These are phyloP conservation scores for Nadsonia starkeyi-henricii DNA, from an alignment of 1,139 yeast genomes.

Conservation along the genomic window DNA sequence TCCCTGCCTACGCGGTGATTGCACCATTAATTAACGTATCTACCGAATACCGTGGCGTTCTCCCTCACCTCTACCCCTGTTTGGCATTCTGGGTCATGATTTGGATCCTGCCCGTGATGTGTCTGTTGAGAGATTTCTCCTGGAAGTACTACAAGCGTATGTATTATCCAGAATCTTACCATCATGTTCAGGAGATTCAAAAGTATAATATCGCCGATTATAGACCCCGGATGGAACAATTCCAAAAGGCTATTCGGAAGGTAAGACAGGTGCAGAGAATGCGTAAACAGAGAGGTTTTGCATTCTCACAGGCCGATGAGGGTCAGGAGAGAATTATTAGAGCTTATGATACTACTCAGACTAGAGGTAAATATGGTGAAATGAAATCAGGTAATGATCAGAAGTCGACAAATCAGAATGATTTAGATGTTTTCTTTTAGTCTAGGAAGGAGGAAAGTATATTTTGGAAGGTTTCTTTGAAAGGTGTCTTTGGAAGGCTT, in stretches of 20 bases:
- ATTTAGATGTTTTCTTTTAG: conserved; percentile 3
- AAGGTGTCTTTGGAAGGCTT: no score
- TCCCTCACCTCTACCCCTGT: conserved; percentile 63
- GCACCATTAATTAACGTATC: conserved; percentile 82
- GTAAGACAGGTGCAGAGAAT: conserved; percentile 97
- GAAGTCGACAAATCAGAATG: conserved; percentile 1
- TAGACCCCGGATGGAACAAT: conserved; percentile 90
- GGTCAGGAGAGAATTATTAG: conserved; percentile 86
- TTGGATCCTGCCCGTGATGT: conserved; percentile 59
- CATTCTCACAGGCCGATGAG: conserved; percentile 91
- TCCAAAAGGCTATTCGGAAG: conserved; percentile 92
- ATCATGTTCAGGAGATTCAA: conserved; percentile 92
- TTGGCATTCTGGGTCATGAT: conserved; percentile 75
- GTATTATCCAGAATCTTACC: conserved; percentile 84
- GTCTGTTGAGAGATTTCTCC: conserved; percentile 73
- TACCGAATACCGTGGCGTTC: conserved; percentile 68
- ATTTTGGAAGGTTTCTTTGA: no score
- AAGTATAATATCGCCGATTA: conserved; percentile 88
- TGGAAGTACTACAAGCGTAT: conserved; percentile 94
- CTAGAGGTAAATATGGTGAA: conserved; percentile 42
- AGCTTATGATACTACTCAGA: conserved; percentile 81
- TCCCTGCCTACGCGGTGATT: conserved; percentile 74
- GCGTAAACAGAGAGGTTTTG: conserved; percentile 97
- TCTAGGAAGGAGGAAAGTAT: no score
- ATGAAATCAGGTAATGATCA: conserved; percentile 18